A percentile compares a stretch with the other conserved stretches of the same genome.
Conservation (phyloP, 352 stramenopile genomes). For the Globisporangium uncinulatum region DNA sequence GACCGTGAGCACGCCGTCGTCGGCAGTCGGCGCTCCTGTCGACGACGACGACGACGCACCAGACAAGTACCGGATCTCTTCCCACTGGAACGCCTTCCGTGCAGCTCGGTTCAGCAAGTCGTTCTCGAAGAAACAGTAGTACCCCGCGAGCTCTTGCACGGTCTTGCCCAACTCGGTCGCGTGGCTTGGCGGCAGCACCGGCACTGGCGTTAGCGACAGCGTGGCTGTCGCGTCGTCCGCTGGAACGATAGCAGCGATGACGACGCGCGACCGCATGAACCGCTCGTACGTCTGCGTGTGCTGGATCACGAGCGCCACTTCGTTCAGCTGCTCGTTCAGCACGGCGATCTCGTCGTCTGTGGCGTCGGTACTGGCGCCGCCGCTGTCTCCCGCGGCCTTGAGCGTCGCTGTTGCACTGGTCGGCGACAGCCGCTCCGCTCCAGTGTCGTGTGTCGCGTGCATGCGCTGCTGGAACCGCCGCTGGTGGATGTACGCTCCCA, state of each 20-base stretch:
- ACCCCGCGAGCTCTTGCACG: constrained; percentile 80
- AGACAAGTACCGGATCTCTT: constrained; percentile 70
- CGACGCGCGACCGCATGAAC: constrained; percentile 75
- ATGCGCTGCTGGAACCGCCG: constrained; percentile 68
- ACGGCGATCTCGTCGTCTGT: constrained; percentile 54
- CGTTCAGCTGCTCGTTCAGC: constrained; percentile 85
- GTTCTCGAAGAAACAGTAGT: constrained; percentile 87
- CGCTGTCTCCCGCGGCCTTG: constrained; percentile 10
- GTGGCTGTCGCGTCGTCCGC: not conserved
- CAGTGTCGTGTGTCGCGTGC: constrained; percentile 18
- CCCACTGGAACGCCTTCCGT: constrained; percentile 80
- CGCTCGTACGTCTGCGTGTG: constrained; percentile 88
- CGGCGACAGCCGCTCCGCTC: not conserved
- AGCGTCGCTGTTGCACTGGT: not conserved
- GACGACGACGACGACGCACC: constrained; percentile 6
- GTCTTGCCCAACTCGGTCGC: constrained; percentile 74
- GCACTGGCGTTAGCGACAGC: not conserved
- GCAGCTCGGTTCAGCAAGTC: constrained; percentile 69
- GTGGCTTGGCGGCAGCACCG: constrained; percentile 46
- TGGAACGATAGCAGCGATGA: not conserved
- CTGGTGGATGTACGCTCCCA: constrained; percentile 70
- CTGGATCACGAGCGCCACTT: constrained; percentile 81
- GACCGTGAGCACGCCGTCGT: constrained; percentile 41
- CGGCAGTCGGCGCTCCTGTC: not conserved
- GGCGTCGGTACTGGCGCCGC: not conserved